Percentiles rank a stretch among this genome's conserved stretches.
Evolutionary conservation across 345 rosid species (phyloP).

Genomic region (Kernera saxatilis): DNA sequence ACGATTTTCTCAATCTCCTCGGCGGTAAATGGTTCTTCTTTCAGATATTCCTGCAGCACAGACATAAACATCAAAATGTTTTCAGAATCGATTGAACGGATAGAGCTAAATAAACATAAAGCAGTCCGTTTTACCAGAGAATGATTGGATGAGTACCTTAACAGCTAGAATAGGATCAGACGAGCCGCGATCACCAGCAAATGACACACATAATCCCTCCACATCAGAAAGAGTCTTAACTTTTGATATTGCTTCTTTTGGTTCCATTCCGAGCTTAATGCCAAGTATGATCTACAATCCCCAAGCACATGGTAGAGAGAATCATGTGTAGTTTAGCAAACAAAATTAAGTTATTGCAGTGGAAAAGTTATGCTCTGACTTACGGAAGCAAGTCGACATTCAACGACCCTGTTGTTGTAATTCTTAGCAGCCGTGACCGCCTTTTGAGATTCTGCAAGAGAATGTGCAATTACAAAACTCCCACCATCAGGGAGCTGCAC

Average conservation of each 20-base stretch:
- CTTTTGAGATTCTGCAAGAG: conserved; percentile 91
- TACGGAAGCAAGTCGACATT: conserved; percentile 91
- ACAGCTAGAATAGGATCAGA: conserved; percentile 84
- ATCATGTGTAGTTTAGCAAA: neutral
- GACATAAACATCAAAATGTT: neutral
- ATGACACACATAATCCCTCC: conserved; percentile 76
- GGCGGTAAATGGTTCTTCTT: conserved; percentile 74
- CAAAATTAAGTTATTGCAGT: neutral
- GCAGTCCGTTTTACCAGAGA: neutral
- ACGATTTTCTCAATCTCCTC: conserved; percentile 70
- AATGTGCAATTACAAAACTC: conserved; percentile 86
- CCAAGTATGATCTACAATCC: conserved; percentile 69
- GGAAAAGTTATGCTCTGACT: conserved; percentile 23
- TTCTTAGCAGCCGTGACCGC: conserved; percentile 96
- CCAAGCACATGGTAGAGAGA: conserved; percentile 8
- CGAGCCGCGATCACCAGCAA: conserved; percentile 47
- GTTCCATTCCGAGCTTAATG: conserved; percentile 81
- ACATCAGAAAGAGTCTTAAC: conserved; percentile 92
- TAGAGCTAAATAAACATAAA: neutral
- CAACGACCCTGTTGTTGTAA: conserved; percentile 97
- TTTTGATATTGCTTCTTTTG: conserved; percentile 58
- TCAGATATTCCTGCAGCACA: conserved; percentile 54
- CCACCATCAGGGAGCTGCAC: conserved; percentile 97
- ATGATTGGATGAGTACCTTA: conserved; percentile 52
- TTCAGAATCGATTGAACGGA: neutral